These are phyloP conservation scores for Pythium sp. DNA, from an alignment of 352 stramenopile genomes.

Conservation along the genomic window DNA sequence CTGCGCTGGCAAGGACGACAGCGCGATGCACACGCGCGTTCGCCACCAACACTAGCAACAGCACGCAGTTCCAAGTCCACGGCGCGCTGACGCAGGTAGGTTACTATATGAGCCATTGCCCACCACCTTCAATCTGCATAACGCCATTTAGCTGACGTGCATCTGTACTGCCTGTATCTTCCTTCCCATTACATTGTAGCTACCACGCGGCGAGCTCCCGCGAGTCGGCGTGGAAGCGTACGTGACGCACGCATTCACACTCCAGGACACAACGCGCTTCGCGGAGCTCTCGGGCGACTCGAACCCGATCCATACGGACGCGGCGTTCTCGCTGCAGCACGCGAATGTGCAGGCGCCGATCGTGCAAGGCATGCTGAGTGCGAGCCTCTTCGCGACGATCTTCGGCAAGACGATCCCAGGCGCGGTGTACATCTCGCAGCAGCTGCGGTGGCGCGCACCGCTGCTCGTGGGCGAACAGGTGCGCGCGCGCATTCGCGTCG, in stretches of 20 bases:
- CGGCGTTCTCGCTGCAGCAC: constrained; percentile 28
- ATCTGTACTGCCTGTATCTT: background rate
- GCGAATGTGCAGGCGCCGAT: constrained; percentile 36
- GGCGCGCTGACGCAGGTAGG: constrained; percentile 14
- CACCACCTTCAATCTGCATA: background rate
- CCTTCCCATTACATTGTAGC: constrained; percentile 21
- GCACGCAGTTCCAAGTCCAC: constrained; percentile 7
- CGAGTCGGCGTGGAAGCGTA: constrained; percentile 52
- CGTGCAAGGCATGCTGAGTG: constrained; percentile 78
- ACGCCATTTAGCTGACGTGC: background rate
- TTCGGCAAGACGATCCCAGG: constrained; percentile 71
- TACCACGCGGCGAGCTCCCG: constrained; percentile 42
- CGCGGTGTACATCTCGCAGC: constrained; percentile 72
- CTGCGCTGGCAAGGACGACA: background rate
- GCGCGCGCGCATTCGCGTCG: constrained; percentile 55
- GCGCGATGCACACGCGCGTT: background rate
- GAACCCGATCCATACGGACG: constrained; percentile 79
- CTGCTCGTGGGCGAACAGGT: constrained; percentile 66
- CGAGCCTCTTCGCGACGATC: constrained; percentile 81
- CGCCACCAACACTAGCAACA: background rate
- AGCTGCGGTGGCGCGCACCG: constrained; percentile 59
- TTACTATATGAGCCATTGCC: background rate
- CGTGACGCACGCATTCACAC: constrained; percentile 57
- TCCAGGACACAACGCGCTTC: constrained; percentile 63
- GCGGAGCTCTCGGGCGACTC: constrained; percentile 60